These are phyloP conservation scores for Stemphylium vesicarium DNA, from an alignment of 2,329 filamentous ascomycete genomes.

Conservation along the genomic window DNA sequence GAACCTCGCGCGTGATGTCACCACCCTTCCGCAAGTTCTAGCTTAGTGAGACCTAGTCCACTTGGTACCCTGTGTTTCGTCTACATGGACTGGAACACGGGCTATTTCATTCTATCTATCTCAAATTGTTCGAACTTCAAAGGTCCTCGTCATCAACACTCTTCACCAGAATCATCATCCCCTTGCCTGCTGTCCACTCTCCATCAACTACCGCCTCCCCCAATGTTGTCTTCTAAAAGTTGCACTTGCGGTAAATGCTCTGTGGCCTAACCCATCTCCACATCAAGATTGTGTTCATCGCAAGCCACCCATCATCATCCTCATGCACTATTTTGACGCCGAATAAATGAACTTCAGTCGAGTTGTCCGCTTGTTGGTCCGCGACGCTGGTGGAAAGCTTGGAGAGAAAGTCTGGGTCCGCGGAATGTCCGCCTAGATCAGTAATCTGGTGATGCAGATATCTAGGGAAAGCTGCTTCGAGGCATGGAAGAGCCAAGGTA, in stretches of 20 bases:
- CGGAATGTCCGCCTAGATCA: no score
- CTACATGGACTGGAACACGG: no score
- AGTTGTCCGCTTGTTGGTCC: no score
- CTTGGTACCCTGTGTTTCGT: background rate
- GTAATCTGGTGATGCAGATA: no score
- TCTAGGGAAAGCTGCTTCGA: no score
- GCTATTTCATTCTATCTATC: no score
- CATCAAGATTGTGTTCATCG: background rate
- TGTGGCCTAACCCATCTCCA: background rate
- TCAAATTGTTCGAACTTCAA: no score
- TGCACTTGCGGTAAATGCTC: background rate
- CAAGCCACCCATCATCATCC: background rate
- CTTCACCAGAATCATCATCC: background rate
- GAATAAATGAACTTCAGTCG: no score
- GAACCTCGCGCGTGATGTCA: conserved; percentile 35
- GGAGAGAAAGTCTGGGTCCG: no score
- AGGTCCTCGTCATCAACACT: background rate
- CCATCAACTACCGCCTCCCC: background rate
- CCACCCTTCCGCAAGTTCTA: background rate
- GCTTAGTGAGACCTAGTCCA: background rate
- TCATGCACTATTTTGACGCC: no score
- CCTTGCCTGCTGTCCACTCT: conserved; percentile 1
- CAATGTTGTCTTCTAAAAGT: background rate
- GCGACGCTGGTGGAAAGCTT: no score
- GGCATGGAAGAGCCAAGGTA: no score